Conservation (phyloP, 2,329 filamentous ascomycete genomes). For the Aspergillus sp. region DNA sequence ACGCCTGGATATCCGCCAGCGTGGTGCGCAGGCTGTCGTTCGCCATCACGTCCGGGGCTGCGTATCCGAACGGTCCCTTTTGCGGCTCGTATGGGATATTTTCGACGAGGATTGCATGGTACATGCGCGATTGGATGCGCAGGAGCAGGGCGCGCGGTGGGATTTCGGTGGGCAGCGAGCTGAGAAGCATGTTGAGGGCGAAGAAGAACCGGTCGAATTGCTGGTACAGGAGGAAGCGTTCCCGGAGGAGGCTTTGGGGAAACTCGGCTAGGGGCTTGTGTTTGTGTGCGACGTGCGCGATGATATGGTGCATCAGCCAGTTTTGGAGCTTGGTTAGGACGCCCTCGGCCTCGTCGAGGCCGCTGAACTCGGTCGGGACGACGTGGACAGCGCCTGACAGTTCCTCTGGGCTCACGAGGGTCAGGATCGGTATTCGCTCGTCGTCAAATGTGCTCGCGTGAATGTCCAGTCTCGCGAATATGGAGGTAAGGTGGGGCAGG, state of each 20-base stretch:
- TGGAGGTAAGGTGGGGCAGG: slow-evolving; percentile 12
- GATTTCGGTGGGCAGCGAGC: background rate
- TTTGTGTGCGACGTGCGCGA: slow-evolving; percentile 11
- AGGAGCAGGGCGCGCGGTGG: slow-evolving; percentile 8
- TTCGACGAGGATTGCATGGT: slow-evolving; percentile 14
- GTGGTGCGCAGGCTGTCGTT: background rate
- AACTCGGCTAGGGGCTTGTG: background rate
- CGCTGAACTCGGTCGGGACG: slow-evolving; percentile 4
- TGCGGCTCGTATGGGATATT: slow-evolving; percentile 1
- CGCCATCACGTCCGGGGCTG: background rate
- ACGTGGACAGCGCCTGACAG: background rate
- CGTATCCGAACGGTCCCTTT: background rate
- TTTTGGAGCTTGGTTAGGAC: slow-evolving; percentile 23
- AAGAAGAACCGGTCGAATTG: slow-evolving; percentile 7
- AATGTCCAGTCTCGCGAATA: slow-evolving; percentile 21
- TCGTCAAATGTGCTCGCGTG: slow-evolving; percentile 23
- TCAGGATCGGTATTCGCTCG: slow-evolving; percentile 12
- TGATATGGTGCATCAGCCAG: slow-evolving; percentile 21
- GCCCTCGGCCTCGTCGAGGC: slow-evolving; percentile 13
- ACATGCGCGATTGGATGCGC: slow-evolving; percentile 16
- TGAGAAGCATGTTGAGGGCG: background rate
- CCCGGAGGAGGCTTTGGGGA: slow-evolving; percentile 7
- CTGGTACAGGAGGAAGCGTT: slow-evolving; percentile 10
- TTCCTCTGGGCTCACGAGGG: slow-evolving; percentile 5
- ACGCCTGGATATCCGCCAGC: background rate